A percentile compares a stretch with the other conserved stretches of the same genome.
Conservation (phyloP, 2,329 filamentous ascomycete species). For the Pseudonectria buxi region DNA sequence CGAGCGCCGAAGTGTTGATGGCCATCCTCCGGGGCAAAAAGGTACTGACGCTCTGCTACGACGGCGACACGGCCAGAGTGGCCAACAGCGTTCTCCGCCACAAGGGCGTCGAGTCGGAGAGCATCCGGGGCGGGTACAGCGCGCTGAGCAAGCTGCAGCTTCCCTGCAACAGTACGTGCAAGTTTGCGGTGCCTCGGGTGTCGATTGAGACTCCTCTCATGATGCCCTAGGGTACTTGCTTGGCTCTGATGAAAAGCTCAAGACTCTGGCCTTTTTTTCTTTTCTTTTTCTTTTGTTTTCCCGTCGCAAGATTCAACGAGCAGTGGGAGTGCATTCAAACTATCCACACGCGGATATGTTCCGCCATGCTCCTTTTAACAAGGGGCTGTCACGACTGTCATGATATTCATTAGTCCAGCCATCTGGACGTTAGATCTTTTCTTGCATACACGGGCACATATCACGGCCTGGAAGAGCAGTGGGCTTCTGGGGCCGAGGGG, state of each 20-base stretch:
- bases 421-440: background rate
- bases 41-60: constrained; percentile 44
- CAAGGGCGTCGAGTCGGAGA: constrained; percentile 40
- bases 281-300: no score
- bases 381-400: no score
- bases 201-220: constrained; percentile 11
- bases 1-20: constrained; percentile 21
- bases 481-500: constrained; percentile 8
- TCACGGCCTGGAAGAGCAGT: constrained; percentile 9
- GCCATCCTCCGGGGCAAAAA: constrained; percentile 28
- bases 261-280: no score
- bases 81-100: constrained; percentile 48
- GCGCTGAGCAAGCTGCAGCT: constrained; percentile 22
- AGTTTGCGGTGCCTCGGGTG: constrained; percentile 13
- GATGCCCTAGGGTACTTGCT: background rate
- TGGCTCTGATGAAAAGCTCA: no score
- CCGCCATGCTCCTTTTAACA: no score
- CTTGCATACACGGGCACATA: constrained; percentile 4
- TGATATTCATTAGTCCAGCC: no score
- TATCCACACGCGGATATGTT: no score
- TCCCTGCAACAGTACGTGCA: constrained; percentile 19
- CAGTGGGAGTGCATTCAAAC: no score
- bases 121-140: constrained; percentile 35
- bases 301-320: no score
- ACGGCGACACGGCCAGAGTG: constrained; percentile 47